A percentile compares a stretch with the other conserved stretches of the same genome.
phyloP scores from a whole-genome alignment of 78 protist species.

The Dictyostelium citrinum region DNA sequence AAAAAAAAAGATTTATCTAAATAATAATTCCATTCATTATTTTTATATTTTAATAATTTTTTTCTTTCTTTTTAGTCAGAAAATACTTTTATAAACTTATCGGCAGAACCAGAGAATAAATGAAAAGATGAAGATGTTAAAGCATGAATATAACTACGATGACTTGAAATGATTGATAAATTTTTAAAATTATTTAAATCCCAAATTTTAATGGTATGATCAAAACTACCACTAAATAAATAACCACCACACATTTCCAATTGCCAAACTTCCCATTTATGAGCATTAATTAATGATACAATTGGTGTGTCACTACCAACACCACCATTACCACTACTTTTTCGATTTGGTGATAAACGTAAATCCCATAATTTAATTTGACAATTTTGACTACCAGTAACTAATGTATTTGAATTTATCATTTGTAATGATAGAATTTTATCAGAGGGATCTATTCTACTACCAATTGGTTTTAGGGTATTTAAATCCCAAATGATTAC shows the following conservation, averaged over 20 bases:
- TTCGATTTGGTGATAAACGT: background rate
- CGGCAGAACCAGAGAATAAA: conserved; percentile 73
- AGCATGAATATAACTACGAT: conserved; percentile 65
- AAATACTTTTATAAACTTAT: conserved; percentile 26
- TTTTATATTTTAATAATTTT: background rate
- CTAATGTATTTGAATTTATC: conserved; percentile 21
- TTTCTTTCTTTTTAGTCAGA: background rate
- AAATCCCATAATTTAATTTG: conserved; percentile 55
- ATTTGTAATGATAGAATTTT: conserved; percentile 26
- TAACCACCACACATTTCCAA: conserved; percentile 54
- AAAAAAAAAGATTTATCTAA: no score
- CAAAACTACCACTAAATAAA: conserved; percentile 74
- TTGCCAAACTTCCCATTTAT: conserved; percentile 83
- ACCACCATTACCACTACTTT: background rate
- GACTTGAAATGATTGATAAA: conserved; percentile 19
- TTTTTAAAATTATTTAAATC: conserved; percentile 37
- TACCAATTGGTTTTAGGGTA: background rate
- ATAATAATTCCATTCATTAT: no score
- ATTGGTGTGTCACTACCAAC: background rate
- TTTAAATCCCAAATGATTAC: conserved; percentile 53
- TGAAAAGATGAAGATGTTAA: conserved; percentile 22
- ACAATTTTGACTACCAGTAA: conserved; percentile 36
- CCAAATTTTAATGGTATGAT: conserved; percentile 74
- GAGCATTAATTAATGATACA: conserved; percentile 5
- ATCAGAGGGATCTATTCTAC: background rate